These are phyloP conservation scores for Diaporthe ampelina DNA, from an alignment of 2,329 filamentous ascomycete genomes.

Conservation along the genomic window DNA sequence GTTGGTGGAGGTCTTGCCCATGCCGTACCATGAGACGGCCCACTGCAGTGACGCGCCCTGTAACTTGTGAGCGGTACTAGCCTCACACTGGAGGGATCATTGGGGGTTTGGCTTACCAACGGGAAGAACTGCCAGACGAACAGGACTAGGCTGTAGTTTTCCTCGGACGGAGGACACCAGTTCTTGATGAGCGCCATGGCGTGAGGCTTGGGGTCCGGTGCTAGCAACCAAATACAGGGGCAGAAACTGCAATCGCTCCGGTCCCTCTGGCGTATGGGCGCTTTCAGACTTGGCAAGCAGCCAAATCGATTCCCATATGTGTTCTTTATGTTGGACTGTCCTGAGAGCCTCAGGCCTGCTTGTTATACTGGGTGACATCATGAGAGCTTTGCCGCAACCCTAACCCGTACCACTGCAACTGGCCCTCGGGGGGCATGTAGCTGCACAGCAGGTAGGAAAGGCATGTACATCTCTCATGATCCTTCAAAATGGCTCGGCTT, in stretches of 20 bases:
- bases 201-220: constrained; percentile 7
- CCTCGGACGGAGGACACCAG: constrained; percentile 70
- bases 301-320: not conserved
- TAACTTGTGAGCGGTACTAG: constrained; percentile 40
- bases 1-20: constrained; percentile 88
- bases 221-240: not conserved
- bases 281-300: too few species aligned
- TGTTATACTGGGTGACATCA: constrained; percentile 30
- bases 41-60: constrained; percentile 76
- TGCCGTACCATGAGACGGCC: constrained; percentile 84
- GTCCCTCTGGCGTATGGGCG: too few species aligned
- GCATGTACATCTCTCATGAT: too few species aligned
- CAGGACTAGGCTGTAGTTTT: constrained; percentile 69
- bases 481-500: too few species aligned
- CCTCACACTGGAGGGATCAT: constrained; percentile 29
- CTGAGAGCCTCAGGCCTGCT: not conserved
- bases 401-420: not conserved
- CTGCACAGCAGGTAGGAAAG: not conserved
- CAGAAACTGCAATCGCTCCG: not conserved
- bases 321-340: not conserved
- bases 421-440: not conserved
- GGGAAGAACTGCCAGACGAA: constrained; percentile 69
- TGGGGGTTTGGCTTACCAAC: constrained; percentile 55
- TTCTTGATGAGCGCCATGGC: constrained; percentile 64
- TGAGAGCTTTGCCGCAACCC: not conserved